Conservation (phyloP, 164 flowering plant species). For the Piper longum region DNA sequence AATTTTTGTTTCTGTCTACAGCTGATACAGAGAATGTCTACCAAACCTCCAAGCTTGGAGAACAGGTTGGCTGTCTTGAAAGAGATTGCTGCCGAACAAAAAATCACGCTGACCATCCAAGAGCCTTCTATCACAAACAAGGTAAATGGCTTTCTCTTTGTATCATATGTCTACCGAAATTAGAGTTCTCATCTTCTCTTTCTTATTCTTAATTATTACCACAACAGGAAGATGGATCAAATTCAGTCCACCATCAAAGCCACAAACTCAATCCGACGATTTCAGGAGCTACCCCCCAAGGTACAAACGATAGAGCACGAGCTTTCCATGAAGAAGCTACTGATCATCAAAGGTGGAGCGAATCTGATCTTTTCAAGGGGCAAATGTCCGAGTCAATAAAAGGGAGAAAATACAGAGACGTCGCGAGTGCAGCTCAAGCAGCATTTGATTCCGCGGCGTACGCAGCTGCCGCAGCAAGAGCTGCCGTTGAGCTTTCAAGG, state of each 20-base stretch:
- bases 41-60: constrained; percentile 49
- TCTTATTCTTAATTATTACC: too few species aligned
- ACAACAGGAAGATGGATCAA: too few species aligned
- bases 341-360: not conserved
- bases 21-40: constrained; percentile 77
- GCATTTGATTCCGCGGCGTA: constrained; percentile 80
- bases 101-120: constrained; percentile 35
- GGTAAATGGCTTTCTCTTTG: not conserved
- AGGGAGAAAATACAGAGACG: constrained; percentile 33
- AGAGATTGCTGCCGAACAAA: constrained; percentile 56
- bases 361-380: not conserved
- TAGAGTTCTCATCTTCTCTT: too few species aligned
- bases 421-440: constrained; percentile 70
- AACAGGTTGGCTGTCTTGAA: constrained; percentile 45
- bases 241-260: too few species aligned
- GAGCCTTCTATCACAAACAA: constrained; percentile 7
- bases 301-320: not conserved
- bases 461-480: constrained; percentile 77
- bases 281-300: too few species aligned
- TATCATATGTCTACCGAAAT: too few species aligned
- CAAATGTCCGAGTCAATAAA: constrained; percentile 2
- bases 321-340: not conserved
- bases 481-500: constrained; percentile 60
- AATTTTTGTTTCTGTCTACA: constrained; percentile 9
- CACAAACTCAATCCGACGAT: too few species aligned